Base-by-base conservation (phyloP, 2,329 filamentous ascomycete species). In the Ustilaginoidea virens region DNA sequence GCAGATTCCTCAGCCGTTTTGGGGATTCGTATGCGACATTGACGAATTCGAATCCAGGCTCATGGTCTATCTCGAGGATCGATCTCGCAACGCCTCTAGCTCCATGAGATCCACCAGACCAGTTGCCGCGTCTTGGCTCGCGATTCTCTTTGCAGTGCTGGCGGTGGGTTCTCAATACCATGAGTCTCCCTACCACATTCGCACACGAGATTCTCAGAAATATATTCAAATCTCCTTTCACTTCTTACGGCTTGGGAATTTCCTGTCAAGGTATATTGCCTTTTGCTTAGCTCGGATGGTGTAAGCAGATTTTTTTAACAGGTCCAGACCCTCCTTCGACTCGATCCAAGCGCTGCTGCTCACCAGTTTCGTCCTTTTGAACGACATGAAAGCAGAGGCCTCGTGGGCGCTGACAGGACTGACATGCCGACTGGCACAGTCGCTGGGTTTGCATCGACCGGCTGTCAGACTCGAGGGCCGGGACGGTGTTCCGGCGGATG, bases 311-410 rank as follows among this genome's bases (percentile, higher is more conserved):
- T 11, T 17, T 8, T 15, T 25, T 4, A 25, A 9, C 12, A 3
- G 17, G 4, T 9, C 6, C 31, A 69, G 66, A 18, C 72, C 72
- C 2, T 75, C 73, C 0, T 61, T 76, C 22, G 71, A 77, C 44
- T 74, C 70, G 4, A 70, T 77, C 16, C 72, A 77, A 44, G 71
- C 71, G 1, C 51, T 77, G 23, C 53, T 77, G 1, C 59, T 77
- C 24, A 69, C 69, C 4, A 64, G 69, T 17, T 75, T 76, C 36
- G 70, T 74, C 3, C 53, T 77, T 2, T 53, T 75, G 16, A 77
- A 77, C 38, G 72, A 77, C 34, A 77, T 77, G 72, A 76, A 76
- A 42, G 71, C 72, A 2, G 72, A 77, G 41, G 72, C 69, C 0
- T 75, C 72, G 0, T 77, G 72, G 72, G 71, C 71, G 0, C 46